These are phyloP conservation scores for Pyricularia pennisetigena DNA, from an alignment of 2,329 filamentous ascomycete genomes.

Conservation along the genomic window DNA sequence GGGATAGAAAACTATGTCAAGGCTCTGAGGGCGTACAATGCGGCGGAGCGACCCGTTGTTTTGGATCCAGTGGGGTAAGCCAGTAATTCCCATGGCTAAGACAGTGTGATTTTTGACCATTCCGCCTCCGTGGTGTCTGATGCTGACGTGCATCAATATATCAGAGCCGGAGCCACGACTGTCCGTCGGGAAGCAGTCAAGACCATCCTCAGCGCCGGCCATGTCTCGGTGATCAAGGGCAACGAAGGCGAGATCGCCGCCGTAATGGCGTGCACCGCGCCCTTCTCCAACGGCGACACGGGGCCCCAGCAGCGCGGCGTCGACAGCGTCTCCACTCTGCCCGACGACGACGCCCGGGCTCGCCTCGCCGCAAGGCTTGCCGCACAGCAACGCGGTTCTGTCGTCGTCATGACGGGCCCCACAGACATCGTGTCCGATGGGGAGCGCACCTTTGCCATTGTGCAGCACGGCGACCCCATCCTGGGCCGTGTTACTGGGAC, in stretches of 20 bases:
- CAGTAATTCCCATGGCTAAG: neutral
- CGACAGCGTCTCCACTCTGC: constrained; percentile 55
- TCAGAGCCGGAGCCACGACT: constrained; percentile 65
- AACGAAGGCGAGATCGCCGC: constrained; percentile 83
- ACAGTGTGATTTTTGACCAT: neutral
- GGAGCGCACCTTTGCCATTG: constrained; percentile 43
- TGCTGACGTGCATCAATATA: neutral
- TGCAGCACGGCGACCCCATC: constrained; percentile 68
- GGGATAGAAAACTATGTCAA: constrained; percentile 61
- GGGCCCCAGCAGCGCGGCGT: constrained; percentile 66
- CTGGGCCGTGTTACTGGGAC: constrained; percentile 66
- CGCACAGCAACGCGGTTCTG: constrained; percentile 46
- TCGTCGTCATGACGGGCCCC: constrained; percentile 75
- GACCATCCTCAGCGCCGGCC: constrained; percentile 60
- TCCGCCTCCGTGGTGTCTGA: neutral
- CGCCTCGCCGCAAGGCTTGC: constrained; percentile 58
- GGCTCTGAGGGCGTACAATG: constrained; percentile 75
- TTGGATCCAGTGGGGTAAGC: constrained; percentile 78
- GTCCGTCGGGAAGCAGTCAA: constrained; percentile 63
- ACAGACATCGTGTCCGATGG: constrained; percentile 75
- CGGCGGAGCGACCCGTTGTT: constrained; percentile 62
- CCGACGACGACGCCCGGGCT: constrained; percentile 37
- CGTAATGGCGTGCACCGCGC: constrained; percentile 32
- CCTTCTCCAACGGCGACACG: constrained; percentile 10
- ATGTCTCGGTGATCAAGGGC: constrained; percentile 85